These are phyloP conservation scores for Bjerkandera adusta DNA, from an alignment of 1,284 basidiomycete genomes.

Conservation along the genomic window DNA sequence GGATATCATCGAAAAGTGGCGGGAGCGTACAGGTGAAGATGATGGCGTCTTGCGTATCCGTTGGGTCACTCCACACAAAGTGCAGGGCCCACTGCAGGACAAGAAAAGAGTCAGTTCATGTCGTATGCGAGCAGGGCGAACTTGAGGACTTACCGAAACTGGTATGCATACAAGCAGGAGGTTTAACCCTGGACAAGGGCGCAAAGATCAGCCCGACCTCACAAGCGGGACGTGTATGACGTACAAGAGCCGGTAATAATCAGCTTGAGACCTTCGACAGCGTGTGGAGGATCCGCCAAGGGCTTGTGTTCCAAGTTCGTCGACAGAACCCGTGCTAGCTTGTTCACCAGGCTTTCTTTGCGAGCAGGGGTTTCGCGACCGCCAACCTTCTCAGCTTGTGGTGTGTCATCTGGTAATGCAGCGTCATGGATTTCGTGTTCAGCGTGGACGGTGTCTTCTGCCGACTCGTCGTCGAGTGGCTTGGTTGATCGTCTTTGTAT, in stretches of 20 bases:
- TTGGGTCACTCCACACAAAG: slow-evolving; percentile 47
- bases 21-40: slow-evolving; percentile 71
- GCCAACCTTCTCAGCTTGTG: too few relatives aligned
- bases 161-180: slow-evolving; percentile 66
- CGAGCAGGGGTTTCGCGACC: too few relatives aligned
- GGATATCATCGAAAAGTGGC: neutral
- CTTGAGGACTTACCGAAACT: slow-evolving; percentile 50
- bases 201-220: slow-evolving; percentile 4
- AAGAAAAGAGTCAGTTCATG: neutral
- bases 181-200: slow-evolving; percentile 52
- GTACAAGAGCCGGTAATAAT: slow-evolving; percentile 54
- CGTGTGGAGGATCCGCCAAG: slow-evolving; percentile 40
- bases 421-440: too few relatives aligned
- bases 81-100: slow-evolving; percentile 68
- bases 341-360: too few relatives aligned
- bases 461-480: too few relatives aligned
- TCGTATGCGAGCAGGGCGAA: neutral
- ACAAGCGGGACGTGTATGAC: slow-evolving; percentile 17
- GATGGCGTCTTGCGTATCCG: slow-evolving; percentile 45
- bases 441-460: too few relatives aligned
- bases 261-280: slow-evolving; percentile 42
- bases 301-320: slow-evolving; percentile 22
- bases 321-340: neutral
- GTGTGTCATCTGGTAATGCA: too few relatives aligned
- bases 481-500: too few relatives aligned